These are phyloP conservation scores for Diutina pseudorugosa DNA, from an alignment of 1,139 yeast genomes.

Conservation along the genomic window DNA sequence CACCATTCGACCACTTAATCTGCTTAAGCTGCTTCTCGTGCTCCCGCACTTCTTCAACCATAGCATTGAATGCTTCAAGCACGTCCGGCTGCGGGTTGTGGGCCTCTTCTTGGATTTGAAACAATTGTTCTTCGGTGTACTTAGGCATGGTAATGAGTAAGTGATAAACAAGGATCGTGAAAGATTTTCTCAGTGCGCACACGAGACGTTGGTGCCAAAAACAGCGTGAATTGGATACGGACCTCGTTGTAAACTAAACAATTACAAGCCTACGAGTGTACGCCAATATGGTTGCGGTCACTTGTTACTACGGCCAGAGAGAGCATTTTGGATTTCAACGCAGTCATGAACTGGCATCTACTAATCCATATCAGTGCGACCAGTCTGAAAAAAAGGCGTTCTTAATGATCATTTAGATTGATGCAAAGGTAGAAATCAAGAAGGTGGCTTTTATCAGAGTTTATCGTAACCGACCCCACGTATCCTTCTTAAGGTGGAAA, in stretches of 20 bases:
- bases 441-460: too few species aligned
- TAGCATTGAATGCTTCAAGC: constrained; percentile 48
- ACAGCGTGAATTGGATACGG: neutral
- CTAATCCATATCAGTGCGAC: neutral
- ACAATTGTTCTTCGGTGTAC: constrained; percentile 63
- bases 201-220: neutral
- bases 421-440: too few species aligned
- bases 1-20: constrained; percentile 29
- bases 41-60: constrained; percentile 53
- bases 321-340: neutral
- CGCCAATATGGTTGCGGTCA: neutral
- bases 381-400: neutral
- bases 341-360: neutral
- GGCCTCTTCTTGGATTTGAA: constrained; percentile 43
- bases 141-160: constrained; percentile 14
- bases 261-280: too few species aligned
- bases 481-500: too few species aligned
- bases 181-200: constrained; percentile 4
- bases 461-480: too few species aligned
- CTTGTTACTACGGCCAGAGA: too few species aligned
- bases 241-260: neutral
- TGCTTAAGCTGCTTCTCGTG: constrained; percentile 20
- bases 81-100: constrained; percentile 50
- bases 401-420: too few species aligned
- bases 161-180: neutral